Evolutionary conservation across 352 stramenopile species (phyloP), one percentile per base, ranked within the genome.

Genomic region (Pelagophyceae sp.): DNA sequence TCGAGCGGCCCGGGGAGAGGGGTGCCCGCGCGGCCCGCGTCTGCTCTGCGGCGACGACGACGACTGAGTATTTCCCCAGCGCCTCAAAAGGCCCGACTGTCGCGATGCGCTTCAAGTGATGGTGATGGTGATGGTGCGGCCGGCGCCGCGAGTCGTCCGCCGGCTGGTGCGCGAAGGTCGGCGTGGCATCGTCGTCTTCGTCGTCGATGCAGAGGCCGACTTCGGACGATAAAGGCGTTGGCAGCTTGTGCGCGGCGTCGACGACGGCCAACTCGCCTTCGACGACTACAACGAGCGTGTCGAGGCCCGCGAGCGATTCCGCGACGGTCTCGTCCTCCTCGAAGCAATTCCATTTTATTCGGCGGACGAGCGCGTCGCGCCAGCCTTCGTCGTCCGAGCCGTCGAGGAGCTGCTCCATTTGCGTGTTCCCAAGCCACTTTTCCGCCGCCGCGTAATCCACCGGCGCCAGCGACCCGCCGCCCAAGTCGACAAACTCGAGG

Each of bases 31-130:
- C 54, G 25, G 15, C 54, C 15, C 27, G 15, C 19, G 31, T 1
- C 5, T 15, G n/a, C 61, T 11, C 61, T 31, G 67, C 33, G 15
- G 67, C 67, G 2, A 37, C 67, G 67, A 58, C 67, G 20, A 74
- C 67, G 35, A 74, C 67, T 11, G 67, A 74, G 35, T 60, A 58
- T 31, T 74, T 74, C 5, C 67, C 67, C 15, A 74, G 35, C 35
- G 67, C 67, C 38, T 74, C 67, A 2, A 60, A 54, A 23, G 67
- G 67, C 1, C 67, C 67, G 3, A 74, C 58, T 6, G 61, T 23
- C 29, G 33, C 61, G 61, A 71, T 6, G 6, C 38, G 37, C 61
- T 71, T 54, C 45, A 11, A 23, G 45, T 54, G 45, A 11, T 54
- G 45, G 11, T 54, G 45, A 11, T 54, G 45, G 11, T 54, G 11